A percentile compares a stretch with the other conserved stretches of the same genome.
These are phyloP conservation scores for Metschnikowia drakensbergensis DNA, from an alignment of 805 yeast genomes.

Conservation along the genomic window DNA sequence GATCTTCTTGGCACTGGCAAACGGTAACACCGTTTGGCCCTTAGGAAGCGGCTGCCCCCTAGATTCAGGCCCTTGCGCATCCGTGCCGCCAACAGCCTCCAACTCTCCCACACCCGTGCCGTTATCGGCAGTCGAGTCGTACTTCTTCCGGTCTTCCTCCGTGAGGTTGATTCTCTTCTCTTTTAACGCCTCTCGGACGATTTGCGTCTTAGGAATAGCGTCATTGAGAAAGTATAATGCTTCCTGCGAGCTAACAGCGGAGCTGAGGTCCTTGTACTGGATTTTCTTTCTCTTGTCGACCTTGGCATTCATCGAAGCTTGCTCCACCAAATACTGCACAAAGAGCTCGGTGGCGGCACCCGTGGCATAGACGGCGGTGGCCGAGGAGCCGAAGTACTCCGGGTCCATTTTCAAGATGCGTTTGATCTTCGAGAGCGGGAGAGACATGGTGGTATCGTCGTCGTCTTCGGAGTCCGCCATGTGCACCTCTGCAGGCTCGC, in stretches of 20 bases:
- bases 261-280: conserved; percentile 66
- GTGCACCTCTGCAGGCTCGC: background rate
- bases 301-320: conserved; percentile 62
- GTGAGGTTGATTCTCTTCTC: conserved; percentile 34
- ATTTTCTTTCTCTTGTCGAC: conserved; percentile 64
- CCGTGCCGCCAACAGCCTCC: conserved; percentile 5
- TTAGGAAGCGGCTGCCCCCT: conserved; percentile 23
- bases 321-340: conserved; percentile 65
- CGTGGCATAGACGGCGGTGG: conserved; percentile 66
- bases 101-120: conserved; percentile 4
- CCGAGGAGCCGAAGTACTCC: conserved; percentile 63
- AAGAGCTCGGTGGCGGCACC: conserved; percentile 79
- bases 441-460: conserved; percentile 17
- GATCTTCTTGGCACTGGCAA: conserved; percentile 17
- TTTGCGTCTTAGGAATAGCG: conserved; percentile 61
- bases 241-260: conserved; percentile 57
- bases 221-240: conserved; percentile 60
- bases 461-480: conserved; percentile 9
- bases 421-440: conserved; percentile 69
- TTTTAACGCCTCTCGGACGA: conserved; percentile 46
- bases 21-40: conserved; percentile 41
- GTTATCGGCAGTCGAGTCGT: conserved; percentile 7
- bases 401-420: conserved; percentile 74
- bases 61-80: background rate
- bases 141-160: conserved; percentile 12